These are phyloP conservation scores for Peribolospora baueri DNA, from an alignment of 768 basidiomycete species.

Conservation along the genomic window DNA sequence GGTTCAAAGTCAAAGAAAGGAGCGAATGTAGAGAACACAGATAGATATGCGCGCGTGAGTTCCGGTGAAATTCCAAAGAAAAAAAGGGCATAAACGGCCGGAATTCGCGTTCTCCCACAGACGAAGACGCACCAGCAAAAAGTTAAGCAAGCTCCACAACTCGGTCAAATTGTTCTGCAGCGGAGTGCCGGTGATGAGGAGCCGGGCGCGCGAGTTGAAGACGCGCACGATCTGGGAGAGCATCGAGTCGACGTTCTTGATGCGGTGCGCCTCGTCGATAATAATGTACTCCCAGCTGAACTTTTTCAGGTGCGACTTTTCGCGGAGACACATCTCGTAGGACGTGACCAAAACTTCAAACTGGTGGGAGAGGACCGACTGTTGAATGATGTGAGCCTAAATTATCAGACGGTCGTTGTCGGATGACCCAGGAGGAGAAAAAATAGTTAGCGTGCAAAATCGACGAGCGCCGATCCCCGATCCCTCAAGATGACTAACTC, in stretches of 20 bases:
- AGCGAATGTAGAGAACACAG: not conserved
- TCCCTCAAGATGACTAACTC: conserved; percentile 21
- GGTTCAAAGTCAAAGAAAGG: conserved; percentile 56
- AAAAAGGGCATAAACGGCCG: no score
- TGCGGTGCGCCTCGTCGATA: conserved; percentile 96
- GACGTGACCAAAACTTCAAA: conserved; percentile 90
- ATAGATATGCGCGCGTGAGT: conserved; percentile 28
- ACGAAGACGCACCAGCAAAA: not conserved
- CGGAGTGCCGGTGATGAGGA: conserved; percentile 91
- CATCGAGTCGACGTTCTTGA: conserved; percentile 95
- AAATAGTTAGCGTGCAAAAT: not conserved
- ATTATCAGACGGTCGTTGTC: not conserved
- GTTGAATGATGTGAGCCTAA: conserved; percentile 44
- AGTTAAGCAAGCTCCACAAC: conserved; percentile 31
- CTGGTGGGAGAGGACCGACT: conserved; percentile 54
- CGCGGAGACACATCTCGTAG: conserved; percentile 90
- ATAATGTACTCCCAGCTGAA: conserved; percentile 93
- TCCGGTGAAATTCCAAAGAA: not conserved
- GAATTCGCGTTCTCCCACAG: not conserved
- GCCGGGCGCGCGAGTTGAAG: conserved; percentile 63
- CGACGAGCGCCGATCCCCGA: not conserved
- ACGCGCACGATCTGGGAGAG: conserved; percentile 79
- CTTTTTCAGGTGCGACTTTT: conserved; percentile 74
- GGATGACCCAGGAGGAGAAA: not conserved
- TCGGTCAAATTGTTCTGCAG: conserved; percentile 87